phyloP scores from a whole-genome alignment of 495 filamentous ascomycete genomes.

The Aspergillus olivimuriae region DNA sequence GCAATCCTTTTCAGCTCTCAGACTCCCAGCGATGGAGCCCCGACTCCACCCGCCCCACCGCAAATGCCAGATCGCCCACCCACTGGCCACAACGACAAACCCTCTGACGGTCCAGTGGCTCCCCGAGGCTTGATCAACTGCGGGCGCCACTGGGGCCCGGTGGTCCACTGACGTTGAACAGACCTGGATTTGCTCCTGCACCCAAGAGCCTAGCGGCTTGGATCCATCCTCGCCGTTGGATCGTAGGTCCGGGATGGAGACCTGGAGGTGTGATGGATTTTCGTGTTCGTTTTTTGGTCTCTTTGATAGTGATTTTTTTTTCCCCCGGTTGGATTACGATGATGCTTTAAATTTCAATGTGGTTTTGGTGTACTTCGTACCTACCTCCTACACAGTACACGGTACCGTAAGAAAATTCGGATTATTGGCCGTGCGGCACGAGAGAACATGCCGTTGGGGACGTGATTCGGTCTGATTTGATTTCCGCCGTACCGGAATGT shows the following conservation, averaged over 20 bases:
- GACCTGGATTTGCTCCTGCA: conserved; percentile 14
- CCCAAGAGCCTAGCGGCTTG: conserved; percentile 13
- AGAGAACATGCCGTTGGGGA: no score
- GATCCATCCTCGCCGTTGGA: conserved; percentile 18
- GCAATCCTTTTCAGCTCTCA: conserved; percentile 2
- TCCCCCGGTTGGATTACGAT: not conserved
- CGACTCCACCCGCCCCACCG: conserved; percentile 14
- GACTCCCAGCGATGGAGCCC: not conserved
- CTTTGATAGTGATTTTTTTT: not conserved
- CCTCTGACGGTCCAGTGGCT: conserved; percentile 5
- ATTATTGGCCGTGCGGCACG: no score
- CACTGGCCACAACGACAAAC: conserved; percentile 4
- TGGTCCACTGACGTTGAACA: conserved; percentile 16
- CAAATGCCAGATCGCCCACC: conserved; percentile 18
- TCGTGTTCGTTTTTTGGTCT: conserved; percentile 11
- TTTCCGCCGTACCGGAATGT: no score
- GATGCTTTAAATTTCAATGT: not conserved
- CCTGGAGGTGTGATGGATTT: conserved; percentile 11
- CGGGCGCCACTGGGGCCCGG: conserved; percentile 16
- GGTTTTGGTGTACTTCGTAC: not conserved
- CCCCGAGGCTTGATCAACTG: conserved; percentile 16
- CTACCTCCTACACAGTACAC: no score
- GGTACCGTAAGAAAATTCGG: no score
- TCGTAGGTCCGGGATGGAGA: conserved; percentile 14
- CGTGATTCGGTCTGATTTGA: no score